Base-by-base conservation (phyloP, 2,329 filamentous ascomycete genomes). In the Claviceps sp. region DNA sequence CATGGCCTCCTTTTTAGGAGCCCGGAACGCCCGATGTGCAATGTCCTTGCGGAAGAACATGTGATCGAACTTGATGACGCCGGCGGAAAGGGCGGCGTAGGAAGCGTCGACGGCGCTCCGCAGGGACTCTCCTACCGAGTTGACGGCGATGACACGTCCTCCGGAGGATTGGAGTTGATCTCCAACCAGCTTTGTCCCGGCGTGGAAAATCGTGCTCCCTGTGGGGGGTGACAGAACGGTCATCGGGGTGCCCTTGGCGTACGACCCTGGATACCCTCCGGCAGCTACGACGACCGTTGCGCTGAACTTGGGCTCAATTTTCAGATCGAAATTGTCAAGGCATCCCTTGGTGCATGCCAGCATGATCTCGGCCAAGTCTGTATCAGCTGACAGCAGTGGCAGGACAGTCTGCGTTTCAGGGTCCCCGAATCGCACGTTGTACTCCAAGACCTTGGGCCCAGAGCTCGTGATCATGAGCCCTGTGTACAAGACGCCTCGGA, bases 21-120 rank as follows among this genome's bases (percentile, higher is more conserved):
- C 60, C 54, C 77, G 76, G 68, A 84, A 82, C n/a, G 81, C 81
- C 51, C 87, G 81, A 69, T 90, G 82, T 13, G 89, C 93, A 66
- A 98, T 97, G 57, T 97, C 93, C 68, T 84, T 93, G 59, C 91
- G 81, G 73, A 81, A 96, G 69, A 95, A 89, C 83, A 94, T 94
- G 59, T 84, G 83, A 51, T 91, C 81, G 59, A 96, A 96, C 53
- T 85, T 75, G 62, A 96, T 90, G 30, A 65, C 64, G 52, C 65
- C 65, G 51, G 79, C 76, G 52, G 82, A 77, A 22, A 96, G 83
- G 34, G 88, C 89, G 56, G 82, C 77, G 66, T 98, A 98, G n/a
- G 89, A 89, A 64, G 85, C 85, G 61, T 84, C 79, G 1, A 97
- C 88, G 0, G 93, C 93, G 50, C 86, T 83, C 61, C 88, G 80